Evolutionary conservation across 192 early-diverging fungal species (phyloP).

Genomic region (Coemansia sp.): DNA sequence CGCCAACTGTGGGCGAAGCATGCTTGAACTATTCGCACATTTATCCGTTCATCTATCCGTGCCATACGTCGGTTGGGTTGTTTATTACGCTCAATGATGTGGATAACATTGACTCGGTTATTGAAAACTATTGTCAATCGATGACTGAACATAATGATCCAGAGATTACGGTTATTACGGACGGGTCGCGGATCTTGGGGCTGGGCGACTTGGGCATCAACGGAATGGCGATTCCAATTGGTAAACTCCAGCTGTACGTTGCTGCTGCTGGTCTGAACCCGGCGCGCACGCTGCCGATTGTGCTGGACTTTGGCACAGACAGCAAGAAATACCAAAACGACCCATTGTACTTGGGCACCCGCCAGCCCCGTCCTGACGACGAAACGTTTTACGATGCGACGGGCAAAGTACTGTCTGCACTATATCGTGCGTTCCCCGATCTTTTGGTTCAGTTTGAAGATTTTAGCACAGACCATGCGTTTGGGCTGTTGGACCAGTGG

Average conservation of each 20-base stretch:
- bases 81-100: constrained; percentile 78
- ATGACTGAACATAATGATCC: constrained; percentile 60
- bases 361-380: constrained; percentile 61
- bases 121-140: constrained; percentile 73
- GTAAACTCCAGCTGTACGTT: constrained; percentile 91
- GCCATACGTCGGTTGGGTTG: constrained; percentile 76
- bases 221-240: constrained; percentile 94
- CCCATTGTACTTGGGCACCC: constrained; percentile 83
- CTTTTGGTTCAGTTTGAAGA: constrained; percentile 96
- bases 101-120: constrained; percentile 69
- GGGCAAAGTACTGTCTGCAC: constrained; percentile 70
- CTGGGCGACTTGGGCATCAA: constrained; percentile 92
- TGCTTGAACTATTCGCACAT: constrained; percentile 86
- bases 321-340: constrained; percentile 77
- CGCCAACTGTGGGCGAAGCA: constrained; percentile 76
- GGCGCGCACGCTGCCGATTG: constrained; percentile 80
- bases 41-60: constrained; percentile 75
- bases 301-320: constrained; percentile 89
- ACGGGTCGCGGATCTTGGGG: constrained; percentile 90
- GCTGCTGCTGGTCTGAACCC: constrained; percentile 84
- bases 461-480: constrained; percentile 91
- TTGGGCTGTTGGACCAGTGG: constrained; percentile 78
- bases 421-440: constrained; percentile 71
- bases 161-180: constrained; percentile 90
- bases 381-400: constrained; percentile 72